Conservation (phyloP, 2,329 filamentous ascomycete genomes). For the Samsoniella hepiali region DNA sequence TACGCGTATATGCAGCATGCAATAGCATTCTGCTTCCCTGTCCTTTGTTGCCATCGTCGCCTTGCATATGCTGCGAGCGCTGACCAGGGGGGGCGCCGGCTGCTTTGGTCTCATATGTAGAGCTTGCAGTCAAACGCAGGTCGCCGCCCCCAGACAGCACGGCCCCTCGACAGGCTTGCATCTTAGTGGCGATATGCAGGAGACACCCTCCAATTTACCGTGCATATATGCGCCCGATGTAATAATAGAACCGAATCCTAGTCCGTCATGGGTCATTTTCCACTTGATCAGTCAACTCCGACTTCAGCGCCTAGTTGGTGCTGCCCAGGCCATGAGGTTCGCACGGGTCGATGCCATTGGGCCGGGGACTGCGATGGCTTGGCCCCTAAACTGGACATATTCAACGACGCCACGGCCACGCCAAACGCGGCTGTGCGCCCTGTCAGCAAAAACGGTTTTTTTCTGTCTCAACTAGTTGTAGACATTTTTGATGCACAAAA, state of each 20-base stretch:
- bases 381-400: neutral
- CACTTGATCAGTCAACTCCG: neutral
- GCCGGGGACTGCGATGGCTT: neutral
- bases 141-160: neutral
- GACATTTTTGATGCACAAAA: neutral
- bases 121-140: constrained; percentile 2
- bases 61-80: too few species aligned
- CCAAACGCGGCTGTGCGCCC: constrained; percentile 9
- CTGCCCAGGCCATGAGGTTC: neutral
- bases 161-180: neutral
- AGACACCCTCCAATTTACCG: neutral
- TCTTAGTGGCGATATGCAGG: constrained; percentile 4
- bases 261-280: neutral
- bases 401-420: neutral
- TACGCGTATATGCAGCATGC: too few species aligned
- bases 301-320: neutral
- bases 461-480: neutral
- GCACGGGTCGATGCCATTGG: neutral
- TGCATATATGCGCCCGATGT: neutral
- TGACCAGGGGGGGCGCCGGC: too few species aligned
- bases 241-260: neutral
- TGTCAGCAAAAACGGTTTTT: neutral
- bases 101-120: neutral
- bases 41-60: too few species aligned
- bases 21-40: too few species aligned